Conservation (phyloP, 495 filamentous ascomycete species). For the Cladorrhinum samala region DNA sequence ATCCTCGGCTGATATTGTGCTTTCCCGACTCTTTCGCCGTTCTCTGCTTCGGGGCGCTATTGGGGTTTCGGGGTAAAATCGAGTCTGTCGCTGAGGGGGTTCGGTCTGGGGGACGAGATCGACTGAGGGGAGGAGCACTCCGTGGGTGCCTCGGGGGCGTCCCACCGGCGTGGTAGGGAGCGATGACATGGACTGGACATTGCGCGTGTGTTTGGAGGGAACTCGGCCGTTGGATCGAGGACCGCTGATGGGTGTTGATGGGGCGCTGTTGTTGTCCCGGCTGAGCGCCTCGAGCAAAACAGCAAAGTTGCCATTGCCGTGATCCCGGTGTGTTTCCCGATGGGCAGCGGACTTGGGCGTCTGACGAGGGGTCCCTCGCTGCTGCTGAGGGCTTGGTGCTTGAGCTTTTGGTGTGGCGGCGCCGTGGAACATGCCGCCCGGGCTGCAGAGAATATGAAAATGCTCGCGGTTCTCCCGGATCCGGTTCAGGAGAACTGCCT, state of each 20-base stretch:
- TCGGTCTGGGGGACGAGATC: constrained; percentile 53
- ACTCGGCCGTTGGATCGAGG: constrained; percentile 38
- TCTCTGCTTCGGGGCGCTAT: constrained; percentile 16
- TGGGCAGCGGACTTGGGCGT: constrained; percentile 42
- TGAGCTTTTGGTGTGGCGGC: constrained; percentile 48
- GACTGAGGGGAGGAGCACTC: constrained; percentile 47
- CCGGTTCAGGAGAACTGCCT: constrained; percentile 66
- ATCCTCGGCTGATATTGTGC: constrained; percentile 82
- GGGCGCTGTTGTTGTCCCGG: constrained; percentile 62
- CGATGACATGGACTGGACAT: constrained; percentile 71
- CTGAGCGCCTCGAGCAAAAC: constrained; percentile 71
- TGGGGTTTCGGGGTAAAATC: constrained; percentile 26
- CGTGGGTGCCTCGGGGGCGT: constrained; percentile 36
- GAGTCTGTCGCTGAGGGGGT: constrained; percentile 35
- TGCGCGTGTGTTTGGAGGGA: constrained; percentile 55
- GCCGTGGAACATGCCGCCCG: constrained; percentile 49
- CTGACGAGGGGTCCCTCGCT: constrained; percentile 39
- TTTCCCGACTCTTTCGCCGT: constrained; percentile 65
- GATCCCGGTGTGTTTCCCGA: constrained; percentile 32
- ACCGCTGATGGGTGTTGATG: constrained; percentile 51
- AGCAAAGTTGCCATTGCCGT: constrained; percentile 56
- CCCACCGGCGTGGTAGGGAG: constrained; percentile 67
- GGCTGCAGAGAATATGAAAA: constrained; percentile 59
- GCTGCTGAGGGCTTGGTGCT: constrained; percentile 43
- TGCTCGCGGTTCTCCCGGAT: constrained; percentile 86